These are phyloP conservation scores for Pichia kudriavzevii DNA, from an alignment of 1,139 yeast species.

Conservation along the genomic window DNA sequence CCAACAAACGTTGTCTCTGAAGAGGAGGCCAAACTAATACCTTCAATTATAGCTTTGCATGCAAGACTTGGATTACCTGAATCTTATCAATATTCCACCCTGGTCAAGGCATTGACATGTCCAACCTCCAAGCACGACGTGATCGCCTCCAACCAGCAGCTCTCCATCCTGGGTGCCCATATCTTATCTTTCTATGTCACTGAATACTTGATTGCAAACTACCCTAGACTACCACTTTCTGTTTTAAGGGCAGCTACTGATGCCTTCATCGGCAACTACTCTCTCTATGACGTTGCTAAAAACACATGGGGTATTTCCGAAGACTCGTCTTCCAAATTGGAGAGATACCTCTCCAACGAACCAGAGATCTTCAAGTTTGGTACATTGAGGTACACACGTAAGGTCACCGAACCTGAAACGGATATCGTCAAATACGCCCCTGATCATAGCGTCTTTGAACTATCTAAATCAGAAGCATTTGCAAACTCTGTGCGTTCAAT, in stretches of 20 bases:
- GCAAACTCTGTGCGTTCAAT: constrained; percentile 61
- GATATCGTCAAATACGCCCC: constrained; percentile 33
- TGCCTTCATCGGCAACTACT: constrained; percentile 58
- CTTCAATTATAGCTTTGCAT: constrained; percentile 74
- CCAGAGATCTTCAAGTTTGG: constrained; percentile 59
- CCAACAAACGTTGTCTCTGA: constrained; percentile 31
- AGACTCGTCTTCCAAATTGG: constrained; percentile 57
- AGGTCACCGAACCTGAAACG: constrained; percentile 29
- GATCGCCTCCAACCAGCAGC: constrained; percentile 55
- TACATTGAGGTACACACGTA: constrained; percentile 43
- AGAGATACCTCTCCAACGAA: constrained; percentile 63
- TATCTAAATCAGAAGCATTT: constrained; percentile 27
- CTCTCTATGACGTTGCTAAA: constrained; percentile 59
- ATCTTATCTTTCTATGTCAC: constrained; percentile 68
- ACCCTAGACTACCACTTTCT: constrained; percentile 84
- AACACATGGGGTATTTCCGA: constrained; percentile 79
- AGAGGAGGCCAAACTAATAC: constrained; percentile 46
- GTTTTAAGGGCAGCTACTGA: constrained; percentile 70
- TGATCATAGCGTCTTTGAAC: constrained; percentile 16
- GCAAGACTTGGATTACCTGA: constrained; percentile 59
- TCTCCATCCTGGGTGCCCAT: constrained; percentile 73
- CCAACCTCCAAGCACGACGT: constrained; percentile 13
- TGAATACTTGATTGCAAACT: constrained; percentile 62
- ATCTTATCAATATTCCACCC: constrained; percentile 51
- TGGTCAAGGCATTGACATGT: constrained; percentile 74